Conservation (phyloP, 2,329 filamentous ascomycete species). For the Pseudogymnoascus verrucosus region DNA sequence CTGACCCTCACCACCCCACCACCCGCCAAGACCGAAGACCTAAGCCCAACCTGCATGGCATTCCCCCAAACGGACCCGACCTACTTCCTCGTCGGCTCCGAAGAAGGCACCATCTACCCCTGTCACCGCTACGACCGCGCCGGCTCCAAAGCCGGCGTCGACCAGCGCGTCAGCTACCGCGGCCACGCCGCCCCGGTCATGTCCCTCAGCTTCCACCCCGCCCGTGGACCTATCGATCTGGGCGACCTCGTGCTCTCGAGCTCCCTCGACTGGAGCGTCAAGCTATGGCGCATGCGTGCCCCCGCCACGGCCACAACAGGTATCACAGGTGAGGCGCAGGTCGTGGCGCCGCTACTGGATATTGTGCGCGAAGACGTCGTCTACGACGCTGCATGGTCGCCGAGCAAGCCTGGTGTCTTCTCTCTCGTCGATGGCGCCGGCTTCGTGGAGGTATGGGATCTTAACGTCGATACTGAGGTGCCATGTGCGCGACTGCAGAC, state of each 20-base stretch:
- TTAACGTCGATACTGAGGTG: conserved; percentile 86
- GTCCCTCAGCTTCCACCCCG: conserved; percentile 91
- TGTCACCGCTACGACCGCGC: conserved; percentile 97
- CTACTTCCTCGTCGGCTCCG: conserved; percentile 93
- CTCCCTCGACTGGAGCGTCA: conserved; percentile 93
- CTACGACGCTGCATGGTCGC: conserved; percentile 94
- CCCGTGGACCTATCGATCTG: conserved; percentile 84
- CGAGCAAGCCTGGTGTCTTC: conserved; percentile 88
- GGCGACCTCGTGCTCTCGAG: conserved; percentile 90
- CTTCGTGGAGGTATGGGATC: conserved; percentile 88
- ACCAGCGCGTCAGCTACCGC: conserved; percentile 77
- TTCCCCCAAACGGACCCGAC: conserved; percentile 95
- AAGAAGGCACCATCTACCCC: conserved; percentile 93
- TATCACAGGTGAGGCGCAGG: conserved; percentile 38
- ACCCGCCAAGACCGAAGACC: conserved; percentile 85
- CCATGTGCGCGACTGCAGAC: conserved; percentile 76
- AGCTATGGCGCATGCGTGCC: conserved; percentile 88
- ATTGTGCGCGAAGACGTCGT: conserved; percentile 93
- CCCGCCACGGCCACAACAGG: conserved; percentile 58
- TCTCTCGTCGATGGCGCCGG: conserved; percentile 90
- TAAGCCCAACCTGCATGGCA: conserved; percentile 87
- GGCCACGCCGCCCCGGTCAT: conserved; percentile 93
- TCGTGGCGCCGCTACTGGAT: conserved; percentile 70
- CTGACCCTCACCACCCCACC: conserved; percentile 79
- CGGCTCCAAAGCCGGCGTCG: conserved; percentile 91